Evolutionary conservation across 805 yeast species (phyloP).

Genomic region (Komagataella kurtzmanii): DNA sequence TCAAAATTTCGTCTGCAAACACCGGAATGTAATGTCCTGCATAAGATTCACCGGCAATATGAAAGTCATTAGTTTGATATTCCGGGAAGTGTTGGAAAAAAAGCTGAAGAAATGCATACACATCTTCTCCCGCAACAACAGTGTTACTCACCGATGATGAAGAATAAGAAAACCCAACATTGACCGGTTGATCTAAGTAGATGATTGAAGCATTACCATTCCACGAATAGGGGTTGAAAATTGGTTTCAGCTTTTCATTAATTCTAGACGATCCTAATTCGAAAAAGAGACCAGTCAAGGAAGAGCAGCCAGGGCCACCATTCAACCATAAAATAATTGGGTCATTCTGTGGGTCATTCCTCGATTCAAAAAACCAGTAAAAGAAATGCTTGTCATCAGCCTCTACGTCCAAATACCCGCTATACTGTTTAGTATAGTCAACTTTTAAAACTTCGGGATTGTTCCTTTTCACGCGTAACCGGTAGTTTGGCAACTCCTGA

Average conservation of each 20-base stretch:
- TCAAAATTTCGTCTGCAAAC: slow-evolving; percentile 69
- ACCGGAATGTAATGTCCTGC: slow-evolving; percentile 93
- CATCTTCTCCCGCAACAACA: slow-evolving; percentile 74
- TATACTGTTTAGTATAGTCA: slow-evolving; percentile 69
- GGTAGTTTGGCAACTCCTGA: slow-evolving; percentile 25
- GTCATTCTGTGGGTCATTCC: slow-evolving; percentile 78
- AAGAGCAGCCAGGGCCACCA: slow-evolving; percentile 94
- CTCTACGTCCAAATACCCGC: slow-evolving; percentile 76
- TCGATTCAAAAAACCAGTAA: slow-evolving; percentile 71
- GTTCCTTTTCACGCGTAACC: slow-evolving; percentile 45
- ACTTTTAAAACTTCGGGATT: slow-evolving; percentile 61
- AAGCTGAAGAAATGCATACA: slow-evolving; percentile 64
- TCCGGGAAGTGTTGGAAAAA: slow-evolving; percentile 64
- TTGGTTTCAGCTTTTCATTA: slow-evolving; percentile 45
- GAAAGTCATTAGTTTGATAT: slow-evolving; percentile 46
- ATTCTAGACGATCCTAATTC: slow-evolving; percentile 78
- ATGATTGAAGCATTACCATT: slow-evolving; percentile 74
- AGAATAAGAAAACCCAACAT: slow-evolving; percentile 69
- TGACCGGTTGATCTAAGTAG: slow-evolving; percentile 82
- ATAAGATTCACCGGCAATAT: slow-evolving; percentile 87
- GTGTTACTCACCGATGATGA: slow-evolving; percentile 54
- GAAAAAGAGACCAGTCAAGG: slow-evolving; percentile 74
- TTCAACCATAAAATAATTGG: slow-evolving; percentile 84
- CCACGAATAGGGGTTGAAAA: slow-evolving; percentile 71
- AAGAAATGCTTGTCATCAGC: slow-evolving; percentile 84